These are phyloP conservation scores for Plasmodium chabaudi DNA, from an alignment of 169 alveolate species.

Conservation along the genomic window DNA sequence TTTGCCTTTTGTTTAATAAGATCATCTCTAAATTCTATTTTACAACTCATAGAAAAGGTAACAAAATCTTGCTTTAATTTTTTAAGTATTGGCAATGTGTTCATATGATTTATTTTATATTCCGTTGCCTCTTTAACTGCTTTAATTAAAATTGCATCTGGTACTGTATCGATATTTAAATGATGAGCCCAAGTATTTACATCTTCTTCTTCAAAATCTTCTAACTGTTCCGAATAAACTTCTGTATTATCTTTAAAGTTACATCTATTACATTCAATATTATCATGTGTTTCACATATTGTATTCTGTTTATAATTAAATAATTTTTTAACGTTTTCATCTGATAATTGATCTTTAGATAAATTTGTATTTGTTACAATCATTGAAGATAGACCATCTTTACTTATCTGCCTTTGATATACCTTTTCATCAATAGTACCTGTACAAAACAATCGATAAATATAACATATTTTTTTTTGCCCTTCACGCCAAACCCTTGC, in stretches of 20 bases:
- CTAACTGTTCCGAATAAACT: constrained; percentile 74
- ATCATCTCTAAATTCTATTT: constrained; percentile 78
- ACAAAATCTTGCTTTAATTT: constrained; percentile 72
- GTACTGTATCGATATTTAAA: constrained; percentile 81
- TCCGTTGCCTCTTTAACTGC: constrained; percentile 77
- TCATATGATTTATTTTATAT: constrained; percentile 19
- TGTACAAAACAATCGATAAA: constrained; percentile 96
- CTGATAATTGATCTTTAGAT: constrained; percentile 83
- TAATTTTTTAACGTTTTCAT: constrained; percentile 85
- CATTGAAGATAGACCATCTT: constrained; percentile 90
- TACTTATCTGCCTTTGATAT: constrained; percentile 88
- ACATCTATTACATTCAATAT: constrained; percentile 86
- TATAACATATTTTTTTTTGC: constrained; percentile 95
- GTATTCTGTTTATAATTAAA: constrained; percentile 83
- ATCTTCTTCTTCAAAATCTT: constrained; percentile 78
- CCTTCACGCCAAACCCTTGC: constrained; percentile 99
- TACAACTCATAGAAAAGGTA: constrained; percentile 84
- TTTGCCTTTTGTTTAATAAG: constrained; percentile 45
- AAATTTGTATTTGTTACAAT: constrained; percentile 85
- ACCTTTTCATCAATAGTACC: constrained; percentile 99
- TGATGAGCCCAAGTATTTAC: constrained; percentile 87
- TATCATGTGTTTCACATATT: constrained; percentile 88
- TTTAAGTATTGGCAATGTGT: constrained; percentile 69
- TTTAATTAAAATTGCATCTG: constrained; percentile 77
- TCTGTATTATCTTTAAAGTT: constrained; percentile 27